These are phyloP conservation scores for Asclepias syriaca DNA, from an alignment of 257 asterid species.

Conservation along the genomic window DNA sequence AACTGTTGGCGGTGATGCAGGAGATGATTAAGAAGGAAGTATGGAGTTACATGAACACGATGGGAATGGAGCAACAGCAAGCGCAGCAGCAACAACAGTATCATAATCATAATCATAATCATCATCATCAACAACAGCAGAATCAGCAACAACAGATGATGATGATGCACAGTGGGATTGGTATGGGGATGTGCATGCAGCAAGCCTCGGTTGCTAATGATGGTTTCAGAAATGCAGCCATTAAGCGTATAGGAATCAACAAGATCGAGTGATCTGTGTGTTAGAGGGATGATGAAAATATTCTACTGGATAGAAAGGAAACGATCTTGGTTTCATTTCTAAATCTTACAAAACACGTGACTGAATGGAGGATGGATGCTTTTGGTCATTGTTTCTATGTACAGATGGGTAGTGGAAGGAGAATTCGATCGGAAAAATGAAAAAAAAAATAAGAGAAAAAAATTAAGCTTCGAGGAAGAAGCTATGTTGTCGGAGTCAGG, in stretches of 20 bases:
- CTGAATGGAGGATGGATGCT: background rate
- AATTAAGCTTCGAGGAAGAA: background rate
- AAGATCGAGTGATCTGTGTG: conserved; percentile 35
- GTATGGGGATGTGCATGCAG: conserved; percentile 49
- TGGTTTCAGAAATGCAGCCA: conserved; percentile 52
- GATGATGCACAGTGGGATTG: conserved; percentile 31
- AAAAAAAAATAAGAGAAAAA: background rate
- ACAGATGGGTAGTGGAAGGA: background rate
- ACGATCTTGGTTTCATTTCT: conserved; percentile 44
- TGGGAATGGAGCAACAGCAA: conserved; percentile 39
- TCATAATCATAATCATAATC: conserved; percentile 1
- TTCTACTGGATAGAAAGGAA: conserved; percentile 20
- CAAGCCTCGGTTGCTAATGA: conserved; percentile 47
- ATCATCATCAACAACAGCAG: conserved; percentile 21
- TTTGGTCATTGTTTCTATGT: background rate
- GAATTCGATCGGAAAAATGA: background rate
- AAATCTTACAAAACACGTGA: background rate
- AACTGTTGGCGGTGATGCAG: conserved; percentile 75
- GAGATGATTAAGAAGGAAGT: conserved; percentile 82
- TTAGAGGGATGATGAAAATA: background rate
- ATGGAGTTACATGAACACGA: conserved; percentile 72
- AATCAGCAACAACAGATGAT: conserved; percentile 32
- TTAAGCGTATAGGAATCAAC: conserved; percentile 57
- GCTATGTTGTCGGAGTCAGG: background rate
- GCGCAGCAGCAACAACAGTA: conserved; percentile 22